Percentiles rank a stretch among this genome's conserved stretches.
Conservation (phyloP, 106 monocot genomes). For the Acanthochlamys bracteata region DNA sequence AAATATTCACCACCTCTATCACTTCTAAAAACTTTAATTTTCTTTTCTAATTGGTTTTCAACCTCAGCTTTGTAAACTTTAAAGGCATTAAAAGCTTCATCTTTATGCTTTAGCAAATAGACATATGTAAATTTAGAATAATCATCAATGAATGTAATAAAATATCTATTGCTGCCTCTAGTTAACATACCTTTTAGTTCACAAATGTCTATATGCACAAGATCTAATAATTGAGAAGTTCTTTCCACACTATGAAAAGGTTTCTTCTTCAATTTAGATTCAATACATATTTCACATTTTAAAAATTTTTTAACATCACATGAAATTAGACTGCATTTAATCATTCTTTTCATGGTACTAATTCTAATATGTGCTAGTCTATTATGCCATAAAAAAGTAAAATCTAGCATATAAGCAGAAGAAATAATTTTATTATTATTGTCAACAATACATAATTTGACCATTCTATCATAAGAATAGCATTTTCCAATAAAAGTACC, state of each 20-base stretch:
- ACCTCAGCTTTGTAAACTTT: background rate
- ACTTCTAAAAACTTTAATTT: constrained; percentile 1
- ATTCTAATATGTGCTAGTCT: constrained; percentile 4
- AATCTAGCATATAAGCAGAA: constrained; percentile 1
- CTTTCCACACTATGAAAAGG: background rate
- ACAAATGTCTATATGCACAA: constrained; percentile 11
- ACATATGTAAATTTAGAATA: background rate
- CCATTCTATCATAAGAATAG: constrained; percentile 3
- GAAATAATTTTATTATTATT: constrained; percentile 1
- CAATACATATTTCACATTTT: constrained; percentile 1
- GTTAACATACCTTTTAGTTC: background rate
- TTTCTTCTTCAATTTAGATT: constrained; percentile 2
- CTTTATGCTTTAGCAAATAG: constrained; percentile 5
- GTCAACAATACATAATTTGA: background rate
- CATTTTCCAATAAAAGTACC: background rate
- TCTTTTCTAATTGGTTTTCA: constrained; percentile 1
- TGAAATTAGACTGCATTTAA: background rate
- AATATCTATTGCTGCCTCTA: background rate
- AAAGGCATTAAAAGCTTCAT: background rate
- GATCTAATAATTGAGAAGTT: background rate
- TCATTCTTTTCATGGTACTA: background rate
- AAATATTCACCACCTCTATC: constrained; percentile 10
- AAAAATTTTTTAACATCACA: background rate
- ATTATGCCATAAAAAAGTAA: constrained; percentile 4
- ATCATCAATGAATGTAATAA: constrained; percentile 13